Percentiles rank a stretch among this genome's conserved stretches.
phyloP scores from a whole-genome alignment of 2,329 filamentous ascomycete genomes.

The Apiospora malaysiana region DNA sequence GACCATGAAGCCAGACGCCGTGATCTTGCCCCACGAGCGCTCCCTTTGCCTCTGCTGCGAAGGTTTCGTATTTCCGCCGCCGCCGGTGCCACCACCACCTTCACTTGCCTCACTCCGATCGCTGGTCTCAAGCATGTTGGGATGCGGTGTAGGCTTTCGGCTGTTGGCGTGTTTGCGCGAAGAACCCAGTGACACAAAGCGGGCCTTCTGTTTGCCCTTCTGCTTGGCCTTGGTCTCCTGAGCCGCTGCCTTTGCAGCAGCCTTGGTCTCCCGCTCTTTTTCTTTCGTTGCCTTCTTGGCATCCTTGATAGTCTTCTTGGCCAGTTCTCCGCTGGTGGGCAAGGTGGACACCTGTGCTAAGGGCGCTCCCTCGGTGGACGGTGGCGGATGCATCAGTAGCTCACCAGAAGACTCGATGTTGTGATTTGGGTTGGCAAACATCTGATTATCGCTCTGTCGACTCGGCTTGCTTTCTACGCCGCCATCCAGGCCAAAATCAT shows the following conservation, averaged over 20 bases:
- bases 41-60: slow-evolving; percentile 26
- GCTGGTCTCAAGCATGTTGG: not conserved
- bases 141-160: slow-evolving; percentile 7
- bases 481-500: slow-evolving; percentile 22
- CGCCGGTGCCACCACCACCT: not conserved
- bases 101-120: not conserved
- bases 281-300: slow-evolving; percentile 26
- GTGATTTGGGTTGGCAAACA: not conserved
- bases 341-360: not conserved
- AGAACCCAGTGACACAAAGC: not conserved
- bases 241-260: not conserved
- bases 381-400: not conserved
- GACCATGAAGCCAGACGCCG: slow-evolving; percentile 41
- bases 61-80: not conserved
- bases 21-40: slow-evolving; percentile 36
- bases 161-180: not conserved
- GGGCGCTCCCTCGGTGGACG: not conserved
- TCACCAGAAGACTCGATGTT: not conserved
- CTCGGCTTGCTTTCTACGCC: slow-evolving; percentile 11
- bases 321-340: not conserved
- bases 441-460: not conserved
- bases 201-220: not conserved
- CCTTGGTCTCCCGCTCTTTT: not conserved
- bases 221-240: slow-evolving; percentile 1
- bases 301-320: slow-evolving; percentile 26